Percentiles rank a stretch among this genome's conserved stretches.
Evolutionary conservation across 768 basidiomycete species (phyloP).

Genomic region (Termitomyces sp.): DNA sequence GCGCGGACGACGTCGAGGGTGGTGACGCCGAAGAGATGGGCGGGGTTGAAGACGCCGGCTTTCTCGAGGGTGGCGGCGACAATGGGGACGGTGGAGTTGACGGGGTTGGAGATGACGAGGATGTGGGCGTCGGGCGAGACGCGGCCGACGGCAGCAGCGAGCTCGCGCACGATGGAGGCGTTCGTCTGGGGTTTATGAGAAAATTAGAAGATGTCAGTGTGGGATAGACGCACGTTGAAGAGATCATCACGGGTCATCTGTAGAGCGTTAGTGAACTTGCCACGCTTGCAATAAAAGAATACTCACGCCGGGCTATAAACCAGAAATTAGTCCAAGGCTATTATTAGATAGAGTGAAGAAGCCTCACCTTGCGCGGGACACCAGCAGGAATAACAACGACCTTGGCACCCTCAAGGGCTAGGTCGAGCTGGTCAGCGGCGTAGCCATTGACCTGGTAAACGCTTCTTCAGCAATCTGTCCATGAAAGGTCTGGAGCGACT

Average conservation of each 20-base stretch:
- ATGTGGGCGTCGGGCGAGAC: constrained; percentile 88
- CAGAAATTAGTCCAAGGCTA: constrained; percentile 19
- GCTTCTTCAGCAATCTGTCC: constrained; percentile 1
- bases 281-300: neutral
- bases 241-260: constrained; percentile 97
- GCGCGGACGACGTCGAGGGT: constrained; percentile 98
- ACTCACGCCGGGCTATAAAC: constrained; percentile 75
- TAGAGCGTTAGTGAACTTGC: constrained; percentile 13
- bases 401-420: constrained; percentile 83
- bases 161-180: constrained; percentile 95
- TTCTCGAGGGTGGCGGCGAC: constrained; percentile 89
- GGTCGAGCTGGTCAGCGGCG: constrained; percentile 81
- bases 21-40: constrained; percentile 91
- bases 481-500: constrained; percentile 19
- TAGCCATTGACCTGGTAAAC: constrained; percentile 64
- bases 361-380: constrained; percentile 90
- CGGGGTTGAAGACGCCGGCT: constrained; percentile 88
- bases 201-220: neutral
- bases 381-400: constrained; percentile 98
- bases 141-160: constrained; percentile 82
- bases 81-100: constrained; percentile 97
- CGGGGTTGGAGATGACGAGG: constrained; percentile 98
- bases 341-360: constrained; percentile 2
- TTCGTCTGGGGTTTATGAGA: constrained; percentile 61
- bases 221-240: constrained; percentile 67